Evolutionary conservation across 306 rosid species (phyloP).

Genomic region (Ziziphus jujuba): DNA sequence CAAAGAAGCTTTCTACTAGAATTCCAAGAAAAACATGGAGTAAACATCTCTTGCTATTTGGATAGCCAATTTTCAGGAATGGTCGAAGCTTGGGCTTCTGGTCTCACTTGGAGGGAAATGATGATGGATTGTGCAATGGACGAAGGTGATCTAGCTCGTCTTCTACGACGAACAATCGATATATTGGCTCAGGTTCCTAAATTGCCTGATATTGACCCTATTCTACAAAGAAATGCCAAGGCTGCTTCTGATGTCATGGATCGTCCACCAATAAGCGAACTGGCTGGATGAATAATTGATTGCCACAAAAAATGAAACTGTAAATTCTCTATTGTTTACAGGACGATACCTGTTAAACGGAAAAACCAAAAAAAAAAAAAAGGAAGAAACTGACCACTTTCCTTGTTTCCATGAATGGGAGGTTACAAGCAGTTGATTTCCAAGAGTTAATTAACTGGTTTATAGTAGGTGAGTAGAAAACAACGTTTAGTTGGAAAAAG

Average conservation of each 20-base stretch:
- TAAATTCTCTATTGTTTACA: too few species aligned
- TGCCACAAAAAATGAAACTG: too few species aligned
- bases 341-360: too few species aligned
- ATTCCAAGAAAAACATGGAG: slow-evolving; percentile 83
- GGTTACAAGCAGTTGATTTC: too few species aligned
- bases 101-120: slow-evolving; percentile 89
- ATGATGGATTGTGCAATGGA: slow-evolving; percentile 99
- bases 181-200: slow-evolving; percentile 89
- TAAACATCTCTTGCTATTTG: slow-evolving; percentile 60
- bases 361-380: too few species aligned
- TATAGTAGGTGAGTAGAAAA: too few species aligned
- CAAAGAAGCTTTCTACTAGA: slow-evolving; percentile 53
- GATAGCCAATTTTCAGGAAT: slow-evolving; percentile 91
- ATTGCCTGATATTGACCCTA: slow-evolving; percentile 75
- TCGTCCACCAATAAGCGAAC: slow-evolving; percentile 93
- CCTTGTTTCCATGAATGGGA: too few species aligned
- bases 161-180: slow-evolving; percentile 81
- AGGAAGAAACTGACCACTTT: too few species aligned
- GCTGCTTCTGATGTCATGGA: slow-evolving; percentile 84
- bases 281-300: slow-evolving; percentile 51
- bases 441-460: too few species aligned
- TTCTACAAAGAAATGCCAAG: slow-evolving; percentile 69
- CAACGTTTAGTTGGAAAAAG: too few species aligned
- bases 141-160: slow-evolving; percentile 95
- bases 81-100: slow-evolving; percentile 99